Evolutionary conservation across 2,329 filamentous ascomycete genomes (phyloP).

Genomic region (Simplicillium aogashimaense): DNA sequence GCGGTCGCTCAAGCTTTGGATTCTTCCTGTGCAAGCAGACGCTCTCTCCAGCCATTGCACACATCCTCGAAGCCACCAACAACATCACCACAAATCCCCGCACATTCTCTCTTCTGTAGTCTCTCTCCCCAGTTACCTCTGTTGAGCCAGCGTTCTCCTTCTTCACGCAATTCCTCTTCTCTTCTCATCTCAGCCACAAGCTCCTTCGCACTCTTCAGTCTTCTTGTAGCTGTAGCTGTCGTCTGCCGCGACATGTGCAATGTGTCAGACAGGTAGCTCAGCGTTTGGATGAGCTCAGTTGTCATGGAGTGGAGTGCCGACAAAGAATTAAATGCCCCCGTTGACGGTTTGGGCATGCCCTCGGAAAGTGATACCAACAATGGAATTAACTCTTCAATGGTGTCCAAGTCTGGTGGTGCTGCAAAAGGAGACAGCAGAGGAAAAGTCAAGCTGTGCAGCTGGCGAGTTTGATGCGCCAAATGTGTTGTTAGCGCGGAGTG

Average conservation of each 20-base stretch:
- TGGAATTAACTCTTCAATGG: constrained; percentile 59
- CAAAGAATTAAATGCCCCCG: constrained; percentile 55
- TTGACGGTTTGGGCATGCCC: constrained; percentile 54
- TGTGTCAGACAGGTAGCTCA: constrained; percentile 81
- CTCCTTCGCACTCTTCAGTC: constrained; percentile 73
- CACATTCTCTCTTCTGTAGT: constrained; percentile 69
- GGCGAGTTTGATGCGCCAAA: constrained; percentile 64
- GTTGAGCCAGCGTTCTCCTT: constrained; percentile 73
- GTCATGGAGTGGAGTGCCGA: constrained; percentile 61
- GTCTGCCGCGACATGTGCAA: constrained; percentile 91
- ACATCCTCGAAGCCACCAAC: constrained; percentile 87
- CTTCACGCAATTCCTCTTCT: constrained; percentile 73
- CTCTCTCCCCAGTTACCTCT: constrained; percentile 75
- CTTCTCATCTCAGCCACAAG: constrained; percentile 75
- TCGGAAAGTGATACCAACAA: constrained; percentile 56
- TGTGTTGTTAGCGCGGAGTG: constrained; percentile 68
- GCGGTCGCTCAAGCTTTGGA: constrained; percentile 23
- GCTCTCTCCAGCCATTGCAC: constrained; percentile 74
- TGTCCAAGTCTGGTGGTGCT: constrained; percentile 50
- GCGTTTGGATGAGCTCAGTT: constrained; percentile 63
- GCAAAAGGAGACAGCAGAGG: constrained; percentile 60
- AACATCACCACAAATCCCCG: constrained; percentile 74
- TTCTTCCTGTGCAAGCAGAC: constrained; percentile 58
- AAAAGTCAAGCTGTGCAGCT: constrained; percentile 64
- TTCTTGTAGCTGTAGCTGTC: constrained; percentile 68